Evolutionary conservation across 768 basidiomycete species (phyloP).

Genomic region (Floccularia luteovirens): DNA sequence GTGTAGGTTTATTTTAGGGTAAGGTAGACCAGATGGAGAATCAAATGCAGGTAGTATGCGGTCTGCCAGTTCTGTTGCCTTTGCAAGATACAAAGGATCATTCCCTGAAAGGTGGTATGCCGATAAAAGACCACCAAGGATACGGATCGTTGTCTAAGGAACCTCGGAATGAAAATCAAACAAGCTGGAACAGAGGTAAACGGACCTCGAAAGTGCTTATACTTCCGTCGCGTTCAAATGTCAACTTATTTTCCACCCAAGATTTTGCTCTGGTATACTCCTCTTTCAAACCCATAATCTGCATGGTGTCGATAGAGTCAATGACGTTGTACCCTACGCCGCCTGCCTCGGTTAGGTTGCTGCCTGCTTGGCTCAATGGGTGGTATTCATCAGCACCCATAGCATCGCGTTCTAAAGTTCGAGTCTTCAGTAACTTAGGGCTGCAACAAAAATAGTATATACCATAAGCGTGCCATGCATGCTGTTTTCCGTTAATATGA

Average conservation of each 20-base stretch:
- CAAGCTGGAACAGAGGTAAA: background rate
- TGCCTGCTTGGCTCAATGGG: slow-evolving; percentile 66
- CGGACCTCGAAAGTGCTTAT: slow-evolving; percentile 91
- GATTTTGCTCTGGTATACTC: slow-evolving; percentile 72
- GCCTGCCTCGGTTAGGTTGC: slow-evolving; percentile 71
- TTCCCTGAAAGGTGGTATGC: slow-evolving; percentile 72
- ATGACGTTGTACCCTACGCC: slow-evolving; percentile 87
- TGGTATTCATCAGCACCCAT: slow-evolving; percentile 94
- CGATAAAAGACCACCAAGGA: slow-evolving; percentile 85
- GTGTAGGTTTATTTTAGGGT: slow-evolving; percentile 73
- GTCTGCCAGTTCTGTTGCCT: slow-evolving; percentile 78
- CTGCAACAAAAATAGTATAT: slow-evolving; percentile 6
- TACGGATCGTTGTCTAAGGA: slow-evolving; percentile 79
- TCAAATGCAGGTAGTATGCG: slow-evolving; percentile 82
- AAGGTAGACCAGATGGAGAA: slow-evolving; percentile 73
- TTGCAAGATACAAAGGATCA: slow-evolving; percentile 65
- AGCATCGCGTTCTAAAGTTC: slow-evolving; percentile 66
- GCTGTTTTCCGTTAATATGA: slow-evolving; percentile 30
- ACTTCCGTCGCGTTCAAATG: slow-evolving; percentile 69
- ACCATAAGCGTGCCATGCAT: slow-evolving; percentile 88
- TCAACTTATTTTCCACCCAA: slow-evolving; percentile 67
- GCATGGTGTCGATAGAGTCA: slow-evolving; percentile 83
- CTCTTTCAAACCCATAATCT: slow-evolving; percentile 74
- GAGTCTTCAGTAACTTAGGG: slow-evolving; percentile 6
- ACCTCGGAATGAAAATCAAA: background rate